A percentile compares a stretch with the other conserved stretches of the same genome.
phyloP scores from a whole-genome alignment of 2,329 filamentous ascomycete genomes.

The Phaeoacremonium minimum region DNA sequence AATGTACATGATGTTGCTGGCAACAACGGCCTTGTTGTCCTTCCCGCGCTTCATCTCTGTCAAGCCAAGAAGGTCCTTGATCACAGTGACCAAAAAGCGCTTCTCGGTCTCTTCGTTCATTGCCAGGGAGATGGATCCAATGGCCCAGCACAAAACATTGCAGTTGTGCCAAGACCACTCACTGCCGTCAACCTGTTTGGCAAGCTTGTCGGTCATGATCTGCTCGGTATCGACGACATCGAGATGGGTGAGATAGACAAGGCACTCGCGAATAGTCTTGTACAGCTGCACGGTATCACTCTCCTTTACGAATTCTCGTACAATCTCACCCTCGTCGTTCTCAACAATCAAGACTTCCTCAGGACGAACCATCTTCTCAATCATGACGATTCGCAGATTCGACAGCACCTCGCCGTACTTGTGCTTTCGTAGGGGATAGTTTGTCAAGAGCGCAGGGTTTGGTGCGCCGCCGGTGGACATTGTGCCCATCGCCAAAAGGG shows the following conservation, averaged over 20 bases:
- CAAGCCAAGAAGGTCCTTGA: constrained; percentile 92
- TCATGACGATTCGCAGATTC: constrained; percentile 95
- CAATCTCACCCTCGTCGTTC: constrained; percentile 98
- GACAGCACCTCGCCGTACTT: constrained; percentile 94
- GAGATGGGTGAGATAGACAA: constrained; percentile 95
- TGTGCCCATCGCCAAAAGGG: constrained; percentile 75
- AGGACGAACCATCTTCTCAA: constrained; percentile 98
- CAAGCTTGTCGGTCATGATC: constrained; percentile 98
- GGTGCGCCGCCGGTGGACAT: constrained; percentile 77
- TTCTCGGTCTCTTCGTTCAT: constrained; percentile 99
- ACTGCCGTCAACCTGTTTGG: constrained; percentile 86
- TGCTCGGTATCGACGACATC: constrained; percentile 96
- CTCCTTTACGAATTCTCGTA: constrained; percentile 98
- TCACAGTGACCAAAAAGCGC: constrained; percentile 95
- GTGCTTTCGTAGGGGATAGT: constrained; percentile 93
- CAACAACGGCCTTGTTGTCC: constrained; percentile 98
- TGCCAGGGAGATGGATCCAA: constrained; percentile 94
- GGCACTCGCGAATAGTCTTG: constrained; percentile 95
- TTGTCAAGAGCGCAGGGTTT: constrained; percentile 78
- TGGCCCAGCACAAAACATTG: constrained; percentile 99
- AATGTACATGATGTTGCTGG: constrained; percentile 99
- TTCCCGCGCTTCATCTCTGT: constrained; percentile 99
- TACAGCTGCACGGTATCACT: constrained; percentile 98
- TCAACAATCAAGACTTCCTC: constrained; percentile 99
- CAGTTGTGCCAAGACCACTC: constrained; percentile 99